Evolutionary conservation across 495 filamentous ascomycete genomes (phyloP), one percentile per base, ranked within the genome.

Genomic region (Penicillium cataractarum): DNA sequence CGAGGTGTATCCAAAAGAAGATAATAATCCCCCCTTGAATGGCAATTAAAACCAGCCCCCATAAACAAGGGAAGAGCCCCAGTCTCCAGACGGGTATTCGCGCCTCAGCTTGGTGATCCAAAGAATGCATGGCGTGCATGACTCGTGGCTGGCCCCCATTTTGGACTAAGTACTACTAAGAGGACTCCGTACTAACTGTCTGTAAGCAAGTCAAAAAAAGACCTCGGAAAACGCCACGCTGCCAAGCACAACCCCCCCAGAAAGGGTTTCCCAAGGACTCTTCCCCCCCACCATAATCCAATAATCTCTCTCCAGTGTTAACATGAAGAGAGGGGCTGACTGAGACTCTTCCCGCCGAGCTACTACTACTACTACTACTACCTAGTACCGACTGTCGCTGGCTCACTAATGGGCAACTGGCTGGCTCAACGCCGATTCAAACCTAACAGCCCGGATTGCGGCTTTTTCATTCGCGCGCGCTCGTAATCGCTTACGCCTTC

Each of bases 91-190:
- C 42, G 42, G 42, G 42, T 22, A 46, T 50, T 29, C 26, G 46
- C 22, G 46, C 46, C 26, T 15, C 22, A 27, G 46, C 46, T 50
- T n/a, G 29, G 39, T 46, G 57, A 61, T 56, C 60, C 66, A 57
- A 58, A 29, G 31, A 65, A 58, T 53, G 55, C 65, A 66, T 66
- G 66, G 61, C 66, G 27, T 71, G 58, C 68, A 71, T 66, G 60
- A 65, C 66, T 69, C 69, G 63, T 62, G 68, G 55, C 58, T 46
- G 49, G 12, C 50, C 51, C n/a, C 55, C 40, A 26, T 27, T 24
- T 27, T 49, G 19, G 19, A n/a, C n/a, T n/a, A n/a, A n/a, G n/a
- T n/a, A n/a, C n/a, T n/a, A n/a, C n/a, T n/a, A n/a, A n/a, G n/a
- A n/a, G n/a, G n/a, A n/a, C n/a, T n/a, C n/a, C n/a, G n/a, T n/a